Evolutionary conservation across 106 monocot genomes (phyloP).

Genomic region (Dendrobium catenatum): DNA sequence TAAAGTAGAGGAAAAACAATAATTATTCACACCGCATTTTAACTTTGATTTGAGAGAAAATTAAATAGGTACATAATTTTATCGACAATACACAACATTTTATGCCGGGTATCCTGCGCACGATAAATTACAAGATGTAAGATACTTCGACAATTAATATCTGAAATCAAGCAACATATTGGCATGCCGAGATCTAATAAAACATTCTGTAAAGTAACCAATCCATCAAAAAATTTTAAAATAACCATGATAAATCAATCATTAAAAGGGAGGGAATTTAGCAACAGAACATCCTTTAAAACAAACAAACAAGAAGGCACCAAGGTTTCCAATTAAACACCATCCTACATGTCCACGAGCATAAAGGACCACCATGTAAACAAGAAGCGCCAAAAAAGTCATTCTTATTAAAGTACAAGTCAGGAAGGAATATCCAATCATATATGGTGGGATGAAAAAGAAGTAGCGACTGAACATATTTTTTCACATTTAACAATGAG

Average conservation of each 20-base stretch:
- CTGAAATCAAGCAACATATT: background rate
- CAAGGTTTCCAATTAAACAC: background rate
- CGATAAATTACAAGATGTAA: background rate
- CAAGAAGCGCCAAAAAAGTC: background rate
- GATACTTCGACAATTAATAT: background rate
- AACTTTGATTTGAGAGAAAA: background rate
- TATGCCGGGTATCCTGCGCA: background rate
- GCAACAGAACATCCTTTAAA: background rate
- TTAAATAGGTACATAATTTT: background rate
- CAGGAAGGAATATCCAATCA: background rate
- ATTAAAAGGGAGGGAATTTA: background rate
- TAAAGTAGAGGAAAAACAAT: background rate
- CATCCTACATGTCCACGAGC: background rate
- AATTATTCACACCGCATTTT: background rate
- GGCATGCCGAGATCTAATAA: background rate
- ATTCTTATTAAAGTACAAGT: background rate
- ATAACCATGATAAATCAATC: background rate
- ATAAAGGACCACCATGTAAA: background rate
- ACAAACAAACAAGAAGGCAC: background rate
- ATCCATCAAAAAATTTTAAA: background rate
- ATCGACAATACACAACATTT: background rate
- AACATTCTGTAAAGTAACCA: background rate
- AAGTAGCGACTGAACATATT: background rate
- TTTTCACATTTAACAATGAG: background rate
- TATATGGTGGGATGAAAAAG: background rate